Base-by-base conservation (phyloP, 768 basidiomycete species). In the Boletus tylopilopsis region DNA sequence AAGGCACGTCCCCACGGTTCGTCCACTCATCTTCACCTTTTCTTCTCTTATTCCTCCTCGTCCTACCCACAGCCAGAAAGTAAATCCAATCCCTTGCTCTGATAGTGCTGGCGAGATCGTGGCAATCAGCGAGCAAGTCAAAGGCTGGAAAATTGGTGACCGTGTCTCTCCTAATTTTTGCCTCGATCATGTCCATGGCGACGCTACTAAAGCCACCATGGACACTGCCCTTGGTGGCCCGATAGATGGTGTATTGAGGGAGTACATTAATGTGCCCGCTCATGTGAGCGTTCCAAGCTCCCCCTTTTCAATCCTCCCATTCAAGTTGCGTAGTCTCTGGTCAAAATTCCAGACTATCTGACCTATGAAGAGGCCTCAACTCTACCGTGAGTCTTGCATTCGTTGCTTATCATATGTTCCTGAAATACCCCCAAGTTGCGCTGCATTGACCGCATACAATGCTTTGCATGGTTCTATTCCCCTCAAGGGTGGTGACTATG, bases 351-450 rank as follows among this genome's bases (percentile, higher is more conserved):
- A 0, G 64, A 74, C 16, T 76, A 84, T 60, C 71, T 86, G 18
- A 76, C 74, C 2, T 83, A 78, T 54, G 78, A 81, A 52, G 80
- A 88, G 60, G 85, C 77, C 0, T 79, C 85, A 0, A 82, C 82
- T 21, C 68, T 87, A 6, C 80, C 83, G 71, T 84, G 57, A 25
- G 75, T 65, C 7, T 2, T 11, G 18, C 15, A 1, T 12, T 16
- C 6, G 15, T 25, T n/a, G 24, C 8, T 27, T 5, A 16, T 30
- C 7, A 24, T 13, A 16, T 34, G 10, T 18, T 19, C 5, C 13
- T 34, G 13, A 48, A 37, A 12, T 16, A 12, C 8, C 18, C 36
- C 15, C 18, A 42, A 80, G 77, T 25, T 81, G 78, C 50, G 81
- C 82, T 6, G 82, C 75, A 4, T 55, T 86, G 46, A 87, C 83